Conservation (phyloP, 2,329 filamentous ascomycete genomes). For the Tolypocladium amazonense region DNA sequence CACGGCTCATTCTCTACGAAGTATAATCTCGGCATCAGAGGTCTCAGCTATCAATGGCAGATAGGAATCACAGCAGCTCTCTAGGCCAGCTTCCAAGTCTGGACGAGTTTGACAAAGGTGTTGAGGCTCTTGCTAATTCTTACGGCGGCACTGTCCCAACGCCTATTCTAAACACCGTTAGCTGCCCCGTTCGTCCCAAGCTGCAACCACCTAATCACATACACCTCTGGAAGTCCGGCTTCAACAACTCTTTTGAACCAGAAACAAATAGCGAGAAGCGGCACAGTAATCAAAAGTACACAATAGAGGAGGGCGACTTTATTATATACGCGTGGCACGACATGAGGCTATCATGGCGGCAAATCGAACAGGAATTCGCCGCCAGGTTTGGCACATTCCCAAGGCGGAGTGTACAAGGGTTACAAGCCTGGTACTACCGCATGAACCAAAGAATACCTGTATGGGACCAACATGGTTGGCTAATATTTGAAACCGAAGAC, state of each 20-base stretch:
- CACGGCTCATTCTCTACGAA: too few species aligned
- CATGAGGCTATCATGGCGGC: conserved; percentile 30
- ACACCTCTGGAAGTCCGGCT: conserved; percentile 7
- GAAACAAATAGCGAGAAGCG: conserved; percentile 24
- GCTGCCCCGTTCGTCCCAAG: conserved; percentile 11
- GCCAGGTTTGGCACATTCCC: conserved; percentile 24
- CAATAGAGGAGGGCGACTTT: conserved; percentile 31
- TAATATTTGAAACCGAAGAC: conserved; percentile 27
- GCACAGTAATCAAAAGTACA: conserved; percentile 33
- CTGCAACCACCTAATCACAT: conserved; percentile 12
- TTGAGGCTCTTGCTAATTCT: conserved; percentile 21
- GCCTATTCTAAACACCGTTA: conserved; percentile 13
- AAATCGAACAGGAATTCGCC: conserved; percentile 27
- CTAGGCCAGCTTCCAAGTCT: conserved; percentile 22
- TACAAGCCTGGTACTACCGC: conserved; percentile 33
- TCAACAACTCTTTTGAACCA: conserved; percentile 22
- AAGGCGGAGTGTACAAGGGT: conserved; percentile 26
- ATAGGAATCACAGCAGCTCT: conserved; percentile 4
- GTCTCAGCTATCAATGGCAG: too few species aligned
- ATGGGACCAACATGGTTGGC: conserved; percentile 27
- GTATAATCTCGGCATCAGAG: too few species aligned
- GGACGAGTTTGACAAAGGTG: conserved; percentile 25
- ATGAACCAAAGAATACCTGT: conserved; percentile 30
- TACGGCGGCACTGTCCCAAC: conserved; percentile 19
- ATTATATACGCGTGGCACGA: conserved; percentile 33